phyloP scores from a whole-genome alignment of 164 flowering plant genomes.

The Malania oleifera region DNA sequence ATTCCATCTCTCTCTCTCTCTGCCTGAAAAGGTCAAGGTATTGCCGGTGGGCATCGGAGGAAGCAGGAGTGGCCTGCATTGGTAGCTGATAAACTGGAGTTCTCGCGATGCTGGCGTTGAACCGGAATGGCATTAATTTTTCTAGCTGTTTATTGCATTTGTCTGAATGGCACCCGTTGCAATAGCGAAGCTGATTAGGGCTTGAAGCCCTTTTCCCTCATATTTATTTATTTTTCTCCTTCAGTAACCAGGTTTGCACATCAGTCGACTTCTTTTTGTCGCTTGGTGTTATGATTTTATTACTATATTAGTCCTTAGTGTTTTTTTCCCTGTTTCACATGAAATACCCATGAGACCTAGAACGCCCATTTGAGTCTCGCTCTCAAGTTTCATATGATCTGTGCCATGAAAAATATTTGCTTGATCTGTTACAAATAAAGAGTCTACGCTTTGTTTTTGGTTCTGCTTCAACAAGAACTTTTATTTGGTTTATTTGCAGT shows the following conservation, averaged over 20 bases:
- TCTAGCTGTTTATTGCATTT: conserved; percentile 42
- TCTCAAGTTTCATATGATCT: background rate
- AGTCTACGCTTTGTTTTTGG: background rate
- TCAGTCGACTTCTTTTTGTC: too few relatives aligned
- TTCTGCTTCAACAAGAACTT: background rate
- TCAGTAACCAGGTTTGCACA: conserved; percentile 10
- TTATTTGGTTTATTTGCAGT: background rate
- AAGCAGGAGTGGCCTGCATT: conserved; percentile 8
- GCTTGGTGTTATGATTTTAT: background rate
- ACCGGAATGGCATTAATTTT: conserved; percentile 26
- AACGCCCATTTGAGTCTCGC: background rate
- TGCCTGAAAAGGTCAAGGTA: conserved; percentile 23
- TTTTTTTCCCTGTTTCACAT: background rate
- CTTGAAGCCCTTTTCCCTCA: conserved; percentile 19
- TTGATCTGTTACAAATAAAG: background rate
- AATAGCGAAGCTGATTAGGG: conserved; percentile 38
- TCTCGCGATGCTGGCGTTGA: conserved; percentile 46
- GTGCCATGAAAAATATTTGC: background rate
- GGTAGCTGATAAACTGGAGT: conserved; percentile 28
- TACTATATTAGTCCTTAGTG: background rate
- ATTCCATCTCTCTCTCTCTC: background rate
- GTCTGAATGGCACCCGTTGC: conserved; percentile 79
- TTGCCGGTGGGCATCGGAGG: conserved; percentile 10
- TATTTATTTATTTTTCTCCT: too few relatives aligned
- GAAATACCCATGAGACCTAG: background rate